These are phyloP conservation scores for Neurospora sp. DNA, from an alignment of 495 filamentous ascomycete species.

Conservation along the genomic window DNA sequence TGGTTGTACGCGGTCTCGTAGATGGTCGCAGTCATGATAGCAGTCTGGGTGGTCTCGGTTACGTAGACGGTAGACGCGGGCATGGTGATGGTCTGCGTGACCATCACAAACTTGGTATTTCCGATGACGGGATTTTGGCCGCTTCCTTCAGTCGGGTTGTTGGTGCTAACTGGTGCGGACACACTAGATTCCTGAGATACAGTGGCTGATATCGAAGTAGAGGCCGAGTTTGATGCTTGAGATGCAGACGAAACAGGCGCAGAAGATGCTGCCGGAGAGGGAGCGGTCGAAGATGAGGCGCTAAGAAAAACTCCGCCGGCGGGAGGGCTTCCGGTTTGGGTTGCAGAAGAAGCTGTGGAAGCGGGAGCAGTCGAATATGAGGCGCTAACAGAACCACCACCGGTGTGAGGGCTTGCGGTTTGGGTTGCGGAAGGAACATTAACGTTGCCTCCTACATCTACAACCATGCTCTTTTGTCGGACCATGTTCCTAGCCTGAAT, in stretches of 20 bases:
- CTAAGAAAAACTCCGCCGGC: neutral
- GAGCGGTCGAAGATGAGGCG: neutral
- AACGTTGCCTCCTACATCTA: neutral
- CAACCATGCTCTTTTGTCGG: neutral
- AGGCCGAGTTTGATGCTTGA: neutral
- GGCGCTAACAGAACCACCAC: neutral
- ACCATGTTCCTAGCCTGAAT: neutral
- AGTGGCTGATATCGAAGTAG: neutral
- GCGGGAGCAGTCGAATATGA: neutral
- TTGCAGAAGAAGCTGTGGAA: neutral
- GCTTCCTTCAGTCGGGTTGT: neutral
- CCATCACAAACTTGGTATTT: neutral
- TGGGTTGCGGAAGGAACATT: neutral
- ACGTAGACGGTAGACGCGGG: conserved; percentile 12
- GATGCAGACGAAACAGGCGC: neutral
- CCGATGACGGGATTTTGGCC: neutral
- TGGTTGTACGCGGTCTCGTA: neutral
- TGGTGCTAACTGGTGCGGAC: neutral
- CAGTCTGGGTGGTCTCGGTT: conserved; percentile 1
- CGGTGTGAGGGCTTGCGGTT: neutral
- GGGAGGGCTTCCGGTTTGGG: neutral
- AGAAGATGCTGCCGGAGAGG: neutral
- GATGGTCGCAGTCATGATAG: neutral
- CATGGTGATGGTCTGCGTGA: conserved; percentile 17
- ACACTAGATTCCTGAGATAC: neutral